Conservation (phyloP, 1,284 basidiomycete genomes). For the Sanguinoderma infundibulare region DNA sequence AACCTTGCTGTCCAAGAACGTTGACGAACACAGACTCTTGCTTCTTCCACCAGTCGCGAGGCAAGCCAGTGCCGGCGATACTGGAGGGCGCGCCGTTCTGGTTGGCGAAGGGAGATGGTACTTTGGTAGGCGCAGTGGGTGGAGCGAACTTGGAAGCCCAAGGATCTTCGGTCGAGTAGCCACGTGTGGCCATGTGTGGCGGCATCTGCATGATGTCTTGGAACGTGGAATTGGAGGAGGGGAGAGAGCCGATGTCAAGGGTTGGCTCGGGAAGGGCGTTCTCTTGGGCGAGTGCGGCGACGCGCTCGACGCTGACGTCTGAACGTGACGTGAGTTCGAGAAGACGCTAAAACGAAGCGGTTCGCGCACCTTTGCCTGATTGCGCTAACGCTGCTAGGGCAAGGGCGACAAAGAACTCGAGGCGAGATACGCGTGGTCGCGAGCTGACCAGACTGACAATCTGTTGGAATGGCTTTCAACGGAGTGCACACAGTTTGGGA, state of each 20-base stretch:
- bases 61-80: constrained; percentile 72
- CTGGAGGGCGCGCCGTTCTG: constrained; percentile 57
- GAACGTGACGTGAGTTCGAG: not conserved
- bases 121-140: constrained; percentile 20
- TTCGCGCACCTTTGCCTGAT: constrained; percentile 64
- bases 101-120: constrained; percentile 24
- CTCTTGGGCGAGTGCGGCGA: constrained; percentile 72
- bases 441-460: constrained; percentile 85
- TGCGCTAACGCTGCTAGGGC: constrained; percentile 89
- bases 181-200: constrained; percentile 38
- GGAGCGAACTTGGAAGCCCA: constrained; percentile 53
- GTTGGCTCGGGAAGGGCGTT: constrained; percentile 72
- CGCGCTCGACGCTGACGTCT: constrained; percentile 84
- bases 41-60: constrained; percentile 84
- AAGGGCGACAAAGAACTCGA: constrained; percentile 88
- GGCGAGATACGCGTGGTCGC: constrained; percentile 75
- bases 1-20: constrained; percentile 85
- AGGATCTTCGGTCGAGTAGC: constrained; percentile 71
- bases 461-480: constrained; percentile 40
- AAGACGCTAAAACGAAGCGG: not conserved
- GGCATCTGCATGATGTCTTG: constrained; percentile 42
- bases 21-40: constrained; percentile 74
- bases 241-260: constrained; percentile 66
- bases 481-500: not conserved
- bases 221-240: constrained; percentile 52